Evolutionary conservation across 208 protist species (phyloP), one percentile per base, ranked within the genome.

Genomic region (Leishmania martiniquensis): DNA sequence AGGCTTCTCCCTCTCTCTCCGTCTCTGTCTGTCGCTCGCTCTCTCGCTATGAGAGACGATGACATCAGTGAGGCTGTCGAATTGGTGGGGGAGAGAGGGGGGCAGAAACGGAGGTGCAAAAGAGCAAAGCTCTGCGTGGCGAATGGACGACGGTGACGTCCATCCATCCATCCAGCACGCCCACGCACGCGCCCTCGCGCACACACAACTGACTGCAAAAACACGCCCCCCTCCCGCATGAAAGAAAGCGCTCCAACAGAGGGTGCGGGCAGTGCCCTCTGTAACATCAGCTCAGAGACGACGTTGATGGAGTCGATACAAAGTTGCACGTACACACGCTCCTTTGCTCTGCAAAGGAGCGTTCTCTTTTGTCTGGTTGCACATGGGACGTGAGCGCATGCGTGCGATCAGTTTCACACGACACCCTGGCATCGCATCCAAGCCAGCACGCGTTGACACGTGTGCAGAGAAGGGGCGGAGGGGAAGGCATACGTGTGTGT

Each of bases 111-210:
- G 52, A 37, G n/a, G 7, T 15, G n/a, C 55, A 17, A 2, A 37
- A 29, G 55, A 62, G 6, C n/a, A 0, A 37, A 34, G n/a, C 34
- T 39, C 12, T 66, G 39, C 37, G 60, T 44, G 20, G 47, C 63
- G 3, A 25, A 13, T 68, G 63, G 63, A 10, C 63, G 63, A 68
- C 63, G 39, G 47, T 29, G 63, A 68, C 63, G 63, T 68, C 63
- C 39, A 68, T 68, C 63, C 39, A 68, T 68, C 63, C 9, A 29
- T 29, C 0, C 4, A 3, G 15, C 63, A 68, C 20, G 63, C 25
- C n/a, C 29, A 49, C 63, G 3, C 44, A n/a, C n/a, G 15, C 63
- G 47, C 20, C 39, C 25, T 32, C 29, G 32, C 63, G 3, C 44
- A 32, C 42, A 44, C 63, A n/a, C 42, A 49, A 32, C 20, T 1